Conservation (phyloP, 108 stramenopile genomes). For the Hondaea fermentalgiana region DNA sequence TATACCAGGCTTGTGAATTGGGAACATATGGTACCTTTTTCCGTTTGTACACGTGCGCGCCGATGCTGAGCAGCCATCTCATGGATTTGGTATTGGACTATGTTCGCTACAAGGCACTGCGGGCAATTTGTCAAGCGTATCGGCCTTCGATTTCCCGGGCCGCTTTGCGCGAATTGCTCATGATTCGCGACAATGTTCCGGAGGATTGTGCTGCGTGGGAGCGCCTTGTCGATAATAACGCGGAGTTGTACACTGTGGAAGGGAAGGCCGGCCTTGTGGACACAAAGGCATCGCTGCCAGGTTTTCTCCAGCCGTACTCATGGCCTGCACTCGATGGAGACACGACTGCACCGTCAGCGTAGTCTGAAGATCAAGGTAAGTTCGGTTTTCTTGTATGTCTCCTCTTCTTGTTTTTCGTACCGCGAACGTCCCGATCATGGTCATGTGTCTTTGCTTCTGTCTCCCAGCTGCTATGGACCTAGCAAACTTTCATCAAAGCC, state of each 20-base stretch:
- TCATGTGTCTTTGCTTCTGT: too few relatives aligned
- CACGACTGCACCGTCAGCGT: background rate
- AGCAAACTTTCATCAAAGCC: too few relatives aligned
- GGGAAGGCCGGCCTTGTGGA: background rate
- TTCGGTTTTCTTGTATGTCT: too few relatives aligned
- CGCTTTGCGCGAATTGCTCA: background rate
- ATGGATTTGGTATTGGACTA: background rate
- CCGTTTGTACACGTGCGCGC: background rate
- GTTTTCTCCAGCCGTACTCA: background rate
- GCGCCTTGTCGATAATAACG: background rate
- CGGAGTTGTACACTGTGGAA: background rate
- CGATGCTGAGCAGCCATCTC: background rate
- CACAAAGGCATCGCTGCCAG: background rate
- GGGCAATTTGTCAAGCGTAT: background rate
- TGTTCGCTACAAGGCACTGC: background rate
- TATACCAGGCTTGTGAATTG: background rate
- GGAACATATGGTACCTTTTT: background rate
- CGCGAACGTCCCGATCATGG: too few relatives aligned
- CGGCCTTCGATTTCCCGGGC: background rate
- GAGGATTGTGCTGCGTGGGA: background rate
- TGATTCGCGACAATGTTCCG: background rate
- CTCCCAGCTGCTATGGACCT: too few relatives aligned
- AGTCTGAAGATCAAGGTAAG: too few relatives aligned
- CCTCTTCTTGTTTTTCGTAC: too few relatives aligned
- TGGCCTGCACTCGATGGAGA: constrained; percentile 13